These are phyloP conservation scores for Pseudogymnoascus sp. DNA, from an alignment of 2,329 filamentous ascomycete genomes.

Conservation along the genomic window DNA sequence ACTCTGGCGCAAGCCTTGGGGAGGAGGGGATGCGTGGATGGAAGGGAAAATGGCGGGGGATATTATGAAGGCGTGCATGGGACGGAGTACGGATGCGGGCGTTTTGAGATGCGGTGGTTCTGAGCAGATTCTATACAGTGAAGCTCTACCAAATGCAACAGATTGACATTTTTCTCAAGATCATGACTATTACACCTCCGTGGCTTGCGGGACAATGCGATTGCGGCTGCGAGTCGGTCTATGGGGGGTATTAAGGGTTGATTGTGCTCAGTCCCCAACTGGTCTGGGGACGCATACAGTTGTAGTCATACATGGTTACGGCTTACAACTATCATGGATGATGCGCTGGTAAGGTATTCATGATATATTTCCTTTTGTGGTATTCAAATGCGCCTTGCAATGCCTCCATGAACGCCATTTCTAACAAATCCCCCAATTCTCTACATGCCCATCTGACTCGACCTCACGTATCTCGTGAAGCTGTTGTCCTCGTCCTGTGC, in stretches of 20 bases:
- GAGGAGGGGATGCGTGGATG: background rate
- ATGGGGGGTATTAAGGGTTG: background rate
- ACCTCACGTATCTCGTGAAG: constrained; percentile 26
- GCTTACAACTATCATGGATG: too few species aligned
- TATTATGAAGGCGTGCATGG: constrained; percentile 6
- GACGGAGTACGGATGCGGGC: constrained; percentile 1
- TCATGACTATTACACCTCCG: background rate
- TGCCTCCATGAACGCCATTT: constrained; percentile 20
- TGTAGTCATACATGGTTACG: background rate
- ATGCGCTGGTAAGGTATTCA: background rate
- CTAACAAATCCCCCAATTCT: constrained; percentile 8
- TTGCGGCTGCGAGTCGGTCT: background rate
- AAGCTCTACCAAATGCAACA: constrained; percentile 2
- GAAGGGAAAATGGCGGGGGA: background rate
- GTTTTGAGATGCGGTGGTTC: background rate
- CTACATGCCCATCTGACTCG: constrained; percentile 27
- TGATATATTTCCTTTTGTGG: constrained; percentile 13
- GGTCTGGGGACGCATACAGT: background rate
- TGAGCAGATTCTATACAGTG: background rate
- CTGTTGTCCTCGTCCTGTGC: constrained; percentile 25
- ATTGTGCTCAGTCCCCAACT: background rate
- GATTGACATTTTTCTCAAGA: background rate
- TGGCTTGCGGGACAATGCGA: too few species aligned
- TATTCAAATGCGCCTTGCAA: constrained; percentile 26
- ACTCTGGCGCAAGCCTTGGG: background rate